A percentile compares a stretch with the other conserved stretches of the same genome.
phyloP scores from a whole-genome alignment of 768 basidiomycete species.

The Lepiota venenata region DNA sequence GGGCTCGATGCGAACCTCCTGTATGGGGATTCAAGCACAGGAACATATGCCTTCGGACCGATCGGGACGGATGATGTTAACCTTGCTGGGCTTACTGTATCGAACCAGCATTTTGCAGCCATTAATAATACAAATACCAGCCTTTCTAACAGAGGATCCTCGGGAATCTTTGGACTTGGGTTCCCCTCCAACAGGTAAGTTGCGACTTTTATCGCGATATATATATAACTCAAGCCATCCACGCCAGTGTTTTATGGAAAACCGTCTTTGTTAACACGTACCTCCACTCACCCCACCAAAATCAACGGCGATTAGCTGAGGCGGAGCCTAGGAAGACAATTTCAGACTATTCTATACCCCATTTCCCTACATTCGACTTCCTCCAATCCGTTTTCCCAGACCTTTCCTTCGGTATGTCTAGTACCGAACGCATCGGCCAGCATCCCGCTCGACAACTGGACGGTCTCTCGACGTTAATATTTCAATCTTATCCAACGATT shows the following conservation, averaged over 20 bases:
- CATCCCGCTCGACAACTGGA: background rate
- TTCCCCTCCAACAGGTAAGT: constrained; percentile 69
- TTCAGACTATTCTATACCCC: constrained; percentile 20
- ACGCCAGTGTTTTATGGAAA: constrained; percentile 43
- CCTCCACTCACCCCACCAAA: background rate
- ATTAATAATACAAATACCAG: constrained; percentile 69
- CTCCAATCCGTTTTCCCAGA: constrained; percentile 25
- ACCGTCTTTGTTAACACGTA: constrained; percentile 27
- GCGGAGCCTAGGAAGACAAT: background rate
- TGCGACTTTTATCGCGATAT: background rate
- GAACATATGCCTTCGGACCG: constrained; percentile 62
- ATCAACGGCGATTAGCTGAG: background rate
- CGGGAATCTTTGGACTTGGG: constrained; percentile 73
- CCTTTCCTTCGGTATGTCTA: constrained; percentile 18
- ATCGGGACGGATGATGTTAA: constrained; percentile 58
- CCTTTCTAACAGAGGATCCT: constrained; percentile 49
- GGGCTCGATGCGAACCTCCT: constrained; percentile 44
- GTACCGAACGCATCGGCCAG: constrained; percentile 3
- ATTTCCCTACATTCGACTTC: constrained; percentile 20
- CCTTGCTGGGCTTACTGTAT: constrained; percentile 48
- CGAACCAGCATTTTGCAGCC: constrained; percentile 59
- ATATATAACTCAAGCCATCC: background rate
- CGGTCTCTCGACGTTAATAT: constrained; percentile 3
- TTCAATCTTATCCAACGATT: constrained; percentile 38
- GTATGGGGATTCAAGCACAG: constrained; percentile 73